A percentile compares a stretch with the other conserved stretches of the same genome.
phyloP scores from a whole-genome alignment of 805 yeast genomes.

The Saitoella complicata region DNA sequence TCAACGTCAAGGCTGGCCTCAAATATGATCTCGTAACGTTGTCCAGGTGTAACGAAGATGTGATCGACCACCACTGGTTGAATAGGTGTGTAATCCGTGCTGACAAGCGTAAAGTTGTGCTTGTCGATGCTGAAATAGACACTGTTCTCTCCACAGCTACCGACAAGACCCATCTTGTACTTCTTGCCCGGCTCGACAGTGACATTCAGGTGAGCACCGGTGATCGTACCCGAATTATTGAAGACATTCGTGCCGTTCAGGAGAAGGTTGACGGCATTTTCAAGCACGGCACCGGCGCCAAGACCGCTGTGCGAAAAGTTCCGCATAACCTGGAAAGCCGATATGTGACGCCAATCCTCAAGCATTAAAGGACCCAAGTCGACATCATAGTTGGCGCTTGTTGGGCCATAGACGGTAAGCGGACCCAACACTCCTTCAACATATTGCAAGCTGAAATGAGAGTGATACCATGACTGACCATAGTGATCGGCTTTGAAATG shows the following conservation, averaged over 20 bases:
- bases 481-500: slow-evolving; percentile 27
- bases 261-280: slow-evolving; percentile 17
- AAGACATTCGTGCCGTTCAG: too few species aligned
- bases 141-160: neutral
- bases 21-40: slow-evolving; percentile 4
- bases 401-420: slow-evolving; percentile 19
- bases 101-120: slow-evolving; percentile 3
- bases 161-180: neutral
- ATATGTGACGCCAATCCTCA: slow-evolving; percentile 16
- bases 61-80: slow-evolving; percentile 3
- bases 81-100: slow-evolving; percentile 2
- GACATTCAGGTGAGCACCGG: neutral
- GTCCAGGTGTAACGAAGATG: slow-evolving; percentile 1
- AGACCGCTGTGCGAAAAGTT: slow-evolving; percentile 55
- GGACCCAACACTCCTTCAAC: slow-evolving; percentile 57
- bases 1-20: slow-evolving; percentile 52
- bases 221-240: too few species aligned
- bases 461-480: slow-evolving; percentile 44
- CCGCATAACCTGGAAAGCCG: slow-evolving; percentile 41
- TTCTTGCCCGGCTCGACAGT: neutral
- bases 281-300: slow-evolving; percentile 47
- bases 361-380: slow-evolving; percentile 14
- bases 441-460: slow-evolving; percentile 43
- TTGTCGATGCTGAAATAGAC: slow-evolving; percentile 2
- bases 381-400: slow-evolving; percentile 18